Conservation (phyloP, 441 rosid genomes). For the Oxalis stricta region DNA sequence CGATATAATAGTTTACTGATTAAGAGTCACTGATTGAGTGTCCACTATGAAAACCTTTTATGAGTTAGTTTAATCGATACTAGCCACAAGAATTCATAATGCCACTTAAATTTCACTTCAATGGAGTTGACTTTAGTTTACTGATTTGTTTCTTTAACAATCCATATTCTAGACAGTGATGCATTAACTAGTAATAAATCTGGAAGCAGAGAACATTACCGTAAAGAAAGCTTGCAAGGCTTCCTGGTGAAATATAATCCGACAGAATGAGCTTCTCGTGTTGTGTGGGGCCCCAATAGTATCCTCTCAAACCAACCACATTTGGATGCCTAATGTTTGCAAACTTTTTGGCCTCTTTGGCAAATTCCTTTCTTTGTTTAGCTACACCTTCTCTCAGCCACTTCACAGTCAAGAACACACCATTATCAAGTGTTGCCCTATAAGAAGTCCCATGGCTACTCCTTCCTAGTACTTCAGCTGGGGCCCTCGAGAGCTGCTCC, state of each 20-base stretch:
- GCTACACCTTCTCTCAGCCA: slow-evolving; percentile 99
- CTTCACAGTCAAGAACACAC: slow-evolving; percentile 77
- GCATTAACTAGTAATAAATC: background rate
- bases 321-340: slow-evolving; percentile 94
- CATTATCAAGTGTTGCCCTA: slow-evolving; percentile 81
- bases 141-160: too few species aligned
- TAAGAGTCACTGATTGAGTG: too few species aligned
- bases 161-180: background rate
- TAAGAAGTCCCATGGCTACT: slow-evolving; percentile 99
- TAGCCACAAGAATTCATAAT: too few species aligned
- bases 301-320: slow-evolving; percentile 89
- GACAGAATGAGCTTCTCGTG: slow-evolving; percentile 97
- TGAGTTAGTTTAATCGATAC: too few species aligned
- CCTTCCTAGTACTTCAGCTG: slow-evolving; percentile 94
- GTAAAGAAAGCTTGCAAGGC: slow-evolving; percentile 91
- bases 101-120: too few species aligned
- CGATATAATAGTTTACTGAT: too few species aligned
- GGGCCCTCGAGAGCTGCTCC: slow-evolving; percentile 90
- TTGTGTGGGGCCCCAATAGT: slow-evolving; percentile 98
- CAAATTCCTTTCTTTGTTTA: slow-evolving; percentile 84
- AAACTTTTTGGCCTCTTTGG: slow-evolving; percentile 90
- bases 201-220: slow-evolving; percentile 34
- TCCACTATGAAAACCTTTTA: too few species aligned
- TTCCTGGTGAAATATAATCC: slow-evolving; percentile 87
- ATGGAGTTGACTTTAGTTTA: too few species aligned